phyloP scores from a whole-genome alignment of 495 filamentous ascomycete species.

The Aspergillus campestris region DNA sequence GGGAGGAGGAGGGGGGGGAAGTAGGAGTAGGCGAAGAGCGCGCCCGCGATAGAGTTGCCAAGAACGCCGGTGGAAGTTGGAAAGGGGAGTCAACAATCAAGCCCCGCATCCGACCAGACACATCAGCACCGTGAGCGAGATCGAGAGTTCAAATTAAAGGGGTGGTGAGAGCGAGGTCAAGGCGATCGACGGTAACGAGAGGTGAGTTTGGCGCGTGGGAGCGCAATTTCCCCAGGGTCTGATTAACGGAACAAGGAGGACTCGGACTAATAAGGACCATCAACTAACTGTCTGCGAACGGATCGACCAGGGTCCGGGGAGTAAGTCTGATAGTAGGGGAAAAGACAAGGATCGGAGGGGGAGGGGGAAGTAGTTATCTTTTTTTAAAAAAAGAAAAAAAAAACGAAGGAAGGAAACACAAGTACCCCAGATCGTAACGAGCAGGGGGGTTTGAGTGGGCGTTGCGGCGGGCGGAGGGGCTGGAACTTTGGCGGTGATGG shows the following conservation, averaged over 20 bases:
- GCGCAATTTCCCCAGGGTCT: no score
- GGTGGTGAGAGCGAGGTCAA: neutral
- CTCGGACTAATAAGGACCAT: no score
- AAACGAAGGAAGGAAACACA: neutral
- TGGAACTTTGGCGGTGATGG: neutral
- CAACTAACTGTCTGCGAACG: neutral
- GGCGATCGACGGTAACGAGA: no score
- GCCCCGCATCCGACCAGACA: conserved; percentile 10
- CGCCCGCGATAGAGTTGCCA: conserved; percentile 9
- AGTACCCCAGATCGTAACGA: conserved; percentile 1
- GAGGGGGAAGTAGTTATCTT: neutral
- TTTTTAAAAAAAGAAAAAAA: neutral
- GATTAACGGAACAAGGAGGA: no score
- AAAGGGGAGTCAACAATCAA: conserved; percentile 4
- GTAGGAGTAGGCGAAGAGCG: conserved; percentile 1
- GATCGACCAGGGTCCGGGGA: neutral
- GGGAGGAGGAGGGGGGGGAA: neutral
- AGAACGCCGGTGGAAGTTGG: conserved; percentile 6
- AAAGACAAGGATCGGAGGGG: neutral
- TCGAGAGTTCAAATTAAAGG: neutral
- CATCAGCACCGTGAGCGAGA: conserved; percentile 1
- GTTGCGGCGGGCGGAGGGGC: neutral
- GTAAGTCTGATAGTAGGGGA: neutral
- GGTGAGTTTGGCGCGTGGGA: no score
- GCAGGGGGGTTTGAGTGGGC: neutral